A percentile compares a stretch with the other conserved stretches of the same genome.
Evolutionary conservation across 495 filamentous ascomycete genomes (phyloP).

Genomic region (Pyrenula aspistea): DNA sequence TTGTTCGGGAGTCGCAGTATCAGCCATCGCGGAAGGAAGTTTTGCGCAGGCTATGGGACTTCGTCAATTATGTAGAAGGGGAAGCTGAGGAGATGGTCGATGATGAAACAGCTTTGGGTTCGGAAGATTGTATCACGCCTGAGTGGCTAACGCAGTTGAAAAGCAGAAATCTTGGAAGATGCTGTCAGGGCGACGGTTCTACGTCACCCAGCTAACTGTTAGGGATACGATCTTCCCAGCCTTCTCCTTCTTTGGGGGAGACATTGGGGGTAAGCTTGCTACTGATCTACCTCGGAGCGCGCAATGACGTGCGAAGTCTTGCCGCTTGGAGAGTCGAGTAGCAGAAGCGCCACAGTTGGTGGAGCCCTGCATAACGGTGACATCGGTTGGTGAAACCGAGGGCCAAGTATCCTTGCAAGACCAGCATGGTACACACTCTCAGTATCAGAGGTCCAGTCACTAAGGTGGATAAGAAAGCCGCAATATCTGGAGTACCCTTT

Average conservation of each 20-base stretch:
- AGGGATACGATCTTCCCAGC: not conserved
- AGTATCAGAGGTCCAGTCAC: no score
- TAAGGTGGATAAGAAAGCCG: no score
- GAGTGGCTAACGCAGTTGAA: no score
- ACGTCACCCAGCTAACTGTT: not conserved
- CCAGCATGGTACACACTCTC: no score
- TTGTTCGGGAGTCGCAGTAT: not conserved
- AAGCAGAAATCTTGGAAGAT: not conserved
- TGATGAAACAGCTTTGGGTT: not conserved
- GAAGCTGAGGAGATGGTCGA: slow-evolving; percentile 2
- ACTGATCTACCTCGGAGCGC: not conserved
- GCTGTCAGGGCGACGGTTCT: not conserved
- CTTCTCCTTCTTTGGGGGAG: not conserved
- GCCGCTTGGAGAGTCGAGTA: not conserved
- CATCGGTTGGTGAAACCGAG: no score
- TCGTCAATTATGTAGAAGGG: not conserved
- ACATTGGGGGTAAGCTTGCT: not conserved
- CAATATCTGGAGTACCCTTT: no score
- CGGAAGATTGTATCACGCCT: slow-evolving; percentile 9
- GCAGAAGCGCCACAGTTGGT: not conserved
- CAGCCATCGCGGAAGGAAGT: not conserved
- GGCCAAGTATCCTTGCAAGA: no score
- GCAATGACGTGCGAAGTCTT: not conserved
- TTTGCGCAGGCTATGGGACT: slow-evolving; percentile 5
- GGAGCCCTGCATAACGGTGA: not conserved